These are phyloP conservation scores for Stachybotrys echinatus DNA, from an alignment of 2,329 filamentous ascomycete genomes.

Conservation along the genomic window DNA sequence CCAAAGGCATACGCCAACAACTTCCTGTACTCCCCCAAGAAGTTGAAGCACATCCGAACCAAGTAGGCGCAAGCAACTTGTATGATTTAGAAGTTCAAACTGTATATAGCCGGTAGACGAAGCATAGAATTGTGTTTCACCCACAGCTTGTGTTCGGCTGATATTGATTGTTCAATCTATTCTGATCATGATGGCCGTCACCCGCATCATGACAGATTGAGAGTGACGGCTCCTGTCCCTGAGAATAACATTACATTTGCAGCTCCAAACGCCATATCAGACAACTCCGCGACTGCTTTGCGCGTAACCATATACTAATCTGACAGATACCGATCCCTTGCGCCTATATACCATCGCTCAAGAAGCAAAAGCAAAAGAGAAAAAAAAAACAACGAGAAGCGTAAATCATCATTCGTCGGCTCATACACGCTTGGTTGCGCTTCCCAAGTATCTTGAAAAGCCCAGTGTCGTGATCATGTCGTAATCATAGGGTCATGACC, in stretches of 20 bases:
- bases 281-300: too few relatives aligned
- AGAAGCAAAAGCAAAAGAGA: too few relatives aligned
- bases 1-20: slow-evolving; percentile 96
- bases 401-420: neutral
- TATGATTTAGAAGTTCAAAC: slow-evolving; percentile 5
- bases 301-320: too few relatives aligned
- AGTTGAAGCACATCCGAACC: slow-evolving; percentile 81
- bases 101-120: slow-evolving; percentile 18
- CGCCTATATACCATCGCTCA: too few relatives aligned
- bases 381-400: too few relatives aligned
- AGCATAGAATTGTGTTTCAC: slow-evolving; percentile 2
- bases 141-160: slow-evolving; percentile 1
- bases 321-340: too few relatives aligned
- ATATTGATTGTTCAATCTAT: too few relatives aligned
- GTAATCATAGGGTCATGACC: slow-evolving; percentile 49
- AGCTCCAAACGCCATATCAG: too few relatives aligned
- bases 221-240: too few relatives aligned
- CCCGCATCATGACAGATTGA: too few relatives aligned
- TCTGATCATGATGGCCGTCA: too few relatives aligned
- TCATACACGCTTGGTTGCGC: neutral
- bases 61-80: slow-evolving; percentile 50
- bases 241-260: too few relatives aligned
- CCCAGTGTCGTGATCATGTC: slow-evolving; percentile 25
- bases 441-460: neutral
- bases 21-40: slow-evolving; percentile 78